These are phyloP conservation scores for Candida hungchunana DNA, from an alignment of 805 yeast species.

Conservation along the genomic window DNA sequence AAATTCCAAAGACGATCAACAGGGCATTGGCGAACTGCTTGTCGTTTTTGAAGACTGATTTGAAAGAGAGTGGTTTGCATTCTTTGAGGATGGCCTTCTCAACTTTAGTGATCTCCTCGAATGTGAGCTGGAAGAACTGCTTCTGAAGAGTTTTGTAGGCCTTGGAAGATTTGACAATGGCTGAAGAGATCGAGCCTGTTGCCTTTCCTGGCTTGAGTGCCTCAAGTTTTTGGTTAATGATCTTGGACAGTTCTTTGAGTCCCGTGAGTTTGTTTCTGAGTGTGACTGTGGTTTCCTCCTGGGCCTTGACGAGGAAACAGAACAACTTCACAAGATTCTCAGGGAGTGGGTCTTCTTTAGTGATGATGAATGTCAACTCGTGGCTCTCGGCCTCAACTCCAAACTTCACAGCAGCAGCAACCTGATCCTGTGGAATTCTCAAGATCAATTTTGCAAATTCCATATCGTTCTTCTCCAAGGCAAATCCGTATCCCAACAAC, in stretches of 20 bases:
- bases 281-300: conserved; percentile 44
- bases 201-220: conserved; percentile 30
- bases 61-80: conserved; percentile 49
- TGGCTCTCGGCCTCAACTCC: conserved; percentile 40
- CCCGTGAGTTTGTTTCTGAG: conserved; percentile 61
- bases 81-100: conserved; percentile 45
- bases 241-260: conserved; percentile 45
- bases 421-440: conserved; percentile 37
- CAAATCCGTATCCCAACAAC: conserved; percentile 79
- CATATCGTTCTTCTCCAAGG: conserved; percentile 49
- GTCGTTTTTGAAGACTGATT: conserved; percentile 54
- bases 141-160: conserved; percentile 48
- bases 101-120: conserved; percentile 40
- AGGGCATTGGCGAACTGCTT: conserved; percentile 49
- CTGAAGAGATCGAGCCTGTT: conserved; percentile 20
- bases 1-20: conserved; percentile 51
- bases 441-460: conserved; percentile 60
- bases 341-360: conserved; percentile 35
- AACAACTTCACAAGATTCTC: conserved; percentile 48
- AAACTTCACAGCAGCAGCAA: conserved; percentile 29
- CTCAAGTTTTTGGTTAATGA: conserved; percentile 47
- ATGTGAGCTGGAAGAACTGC: conserved; percentile 38
- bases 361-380: conserved; percentile 37
- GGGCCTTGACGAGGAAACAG: conserved; percentile 46
- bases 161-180: conserved; percentile 33